A percentile compares a stretch with the other conserved stretches of the same genome.
Evolutionary conservation across 2,329 filamentous ascomycete genomes (phyloP).

Genomic region (Fusarium hostae): DNA sequence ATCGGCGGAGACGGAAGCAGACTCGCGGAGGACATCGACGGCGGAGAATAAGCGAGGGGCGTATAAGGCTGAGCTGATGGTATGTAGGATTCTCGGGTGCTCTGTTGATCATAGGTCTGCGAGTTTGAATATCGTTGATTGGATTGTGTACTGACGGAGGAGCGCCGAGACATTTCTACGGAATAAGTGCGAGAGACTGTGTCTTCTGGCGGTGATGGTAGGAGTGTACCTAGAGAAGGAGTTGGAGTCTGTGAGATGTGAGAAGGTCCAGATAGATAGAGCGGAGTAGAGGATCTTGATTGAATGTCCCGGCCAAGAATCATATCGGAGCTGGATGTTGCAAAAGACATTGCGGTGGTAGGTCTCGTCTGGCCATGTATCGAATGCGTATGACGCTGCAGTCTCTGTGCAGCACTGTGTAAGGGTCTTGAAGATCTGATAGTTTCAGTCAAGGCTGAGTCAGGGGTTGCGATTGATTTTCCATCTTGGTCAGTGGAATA

Average conservation of each 20-base stretch:
- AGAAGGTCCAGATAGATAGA: conserved; percentile 8
- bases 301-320: conserved; percentile 18
- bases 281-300: conserved; percentile 10
- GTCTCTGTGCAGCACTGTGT: conserved; percentile 4
- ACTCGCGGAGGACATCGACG: conserved; percentile 30
- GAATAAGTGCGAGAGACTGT: background rate
- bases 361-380: conserved; percentile 21
- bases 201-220: conserved; percentile 32
- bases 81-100: conserved; percentile 23
- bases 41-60: conserved; percentile 25
- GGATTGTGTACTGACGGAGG: background rate
- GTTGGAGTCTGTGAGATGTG: conserved; percentile 32
- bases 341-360: conserved; percentile 31
- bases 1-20: conserved; percentile 39
- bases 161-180: background rate
- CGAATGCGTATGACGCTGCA: conserved; percentile 2
- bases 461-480: conserved; percentile 19
- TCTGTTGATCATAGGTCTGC: conserved; percentile 6
- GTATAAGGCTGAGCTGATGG: conserved; percentile 42
- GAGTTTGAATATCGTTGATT: conserved; percentile 1
- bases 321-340: conserved; percentile 38
- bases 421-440: conserved; percentile 15
- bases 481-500: conserved; percentile 4
- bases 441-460: conserved; percentile 3
- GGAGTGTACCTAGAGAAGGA: conserved; percentile 7